These are phyloP conservation scores for Aspergillus tanneri DNA, from an alignment of 2,329 filamentous ascomycete genomes.

Conservation along the genomic window DNA sequence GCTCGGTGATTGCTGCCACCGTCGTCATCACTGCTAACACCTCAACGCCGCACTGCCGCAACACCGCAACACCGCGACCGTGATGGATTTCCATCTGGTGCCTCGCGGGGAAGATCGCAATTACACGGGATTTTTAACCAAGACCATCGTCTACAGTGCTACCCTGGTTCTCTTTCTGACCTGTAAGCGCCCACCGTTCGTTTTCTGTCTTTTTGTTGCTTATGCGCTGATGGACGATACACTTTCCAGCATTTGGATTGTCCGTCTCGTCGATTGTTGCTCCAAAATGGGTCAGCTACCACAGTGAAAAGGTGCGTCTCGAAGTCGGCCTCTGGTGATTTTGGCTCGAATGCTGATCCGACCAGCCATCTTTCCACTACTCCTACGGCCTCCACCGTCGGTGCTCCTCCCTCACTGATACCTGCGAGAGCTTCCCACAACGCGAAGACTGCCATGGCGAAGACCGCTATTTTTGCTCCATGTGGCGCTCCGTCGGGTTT, in stretches of 20 bases:
- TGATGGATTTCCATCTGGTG: constrained; percentile 46
- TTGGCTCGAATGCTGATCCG: neutral
- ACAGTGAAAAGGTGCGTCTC: constrained; percentile 42
- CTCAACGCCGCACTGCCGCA: no score
- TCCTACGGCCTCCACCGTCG: constrained; percentile 75
- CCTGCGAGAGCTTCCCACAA: constrained; percentile 60
- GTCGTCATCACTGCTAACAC: constrained; percentile 9
- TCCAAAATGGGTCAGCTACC: constrained; percentile 51
- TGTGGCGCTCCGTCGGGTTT: constrained; percentile 88
- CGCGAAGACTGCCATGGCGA: constrained; percentile 65
- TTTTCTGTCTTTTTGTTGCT: neutral
- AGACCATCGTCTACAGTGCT: constrained; percentile 48
- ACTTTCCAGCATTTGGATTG: constrained; percentile 41
- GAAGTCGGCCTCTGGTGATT: neutral
- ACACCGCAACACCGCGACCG: constrained; percentile 13
- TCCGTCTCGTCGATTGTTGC: constrained; percentile 49
- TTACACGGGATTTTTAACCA: constrained; percentile 50
- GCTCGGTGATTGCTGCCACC: neutral
- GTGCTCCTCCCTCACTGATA: constrained; percentile 68
- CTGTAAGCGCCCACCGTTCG: constrained; percentile 30
- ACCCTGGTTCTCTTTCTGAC: constrained; percentile 47
- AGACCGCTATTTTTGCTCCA: constrained; percentile 77
- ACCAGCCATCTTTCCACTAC: constrained; percentile 56
- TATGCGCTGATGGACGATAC: neutral
- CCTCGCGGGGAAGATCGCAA: constrained; percentile 45